Evolutionary conservation across 2,329 filamentous ascomycete species (phyloP), one percentile per base, ranked within the genome.

Genomic region (Trichophyton mentagrophytes): DNA sequence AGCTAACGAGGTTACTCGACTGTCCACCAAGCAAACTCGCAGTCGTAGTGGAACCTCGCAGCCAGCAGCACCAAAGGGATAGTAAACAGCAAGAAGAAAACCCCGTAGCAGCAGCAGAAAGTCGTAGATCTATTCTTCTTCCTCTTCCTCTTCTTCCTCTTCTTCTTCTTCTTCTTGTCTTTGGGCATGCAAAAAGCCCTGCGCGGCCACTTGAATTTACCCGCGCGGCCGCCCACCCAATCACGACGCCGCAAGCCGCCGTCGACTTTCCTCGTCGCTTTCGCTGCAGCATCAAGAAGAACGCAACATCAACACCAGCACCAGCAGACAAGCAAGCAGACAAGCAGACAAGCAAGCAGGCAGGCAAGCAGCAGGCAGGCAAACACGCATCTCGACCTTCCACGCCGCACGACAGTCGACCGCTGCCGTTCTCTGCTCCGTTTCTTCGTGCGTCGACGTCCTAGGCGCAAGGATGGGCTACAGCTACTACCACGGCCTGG

Each of bases 401-500:
- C 7, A 36, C 33, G 33, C 33, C 33, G 7, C 9, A 36, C 33
- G 33, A 36, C 33, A 36, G 33, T 38, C 33, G 33, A 11, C 33
- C 8, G 47, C 47, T 8, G 44, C 17, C 13, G 11, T 22, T 27
- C 17, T 53, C 13, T 51, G 11, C 22, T 27, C 13, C 46, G 15
- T 20, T 46, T 51, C 46, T 51, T 51, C 46, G 3, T 51, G 51
- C 51, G 27, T n/a, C 27, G 51, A 55, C 17, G 15, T 55, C 51
- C 15, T 27, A 15, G 40, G 42, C n/a, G 55, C 55, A 40, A 57
- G 22, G 68, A 92, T 92, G 88, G 85, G 85, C 82, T 80, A 87
- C 20, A 51, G 46, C 72, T 55, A 55, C 51, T 77, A 72, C 64
- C 91, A 92, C 78, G 84, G 85, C 69, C 74, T 83, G 69, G 85